Evolutionary conservation across 192 early-diverging fungal species (phyloP).

Genomic region (Coemansia sp.): DNA sequence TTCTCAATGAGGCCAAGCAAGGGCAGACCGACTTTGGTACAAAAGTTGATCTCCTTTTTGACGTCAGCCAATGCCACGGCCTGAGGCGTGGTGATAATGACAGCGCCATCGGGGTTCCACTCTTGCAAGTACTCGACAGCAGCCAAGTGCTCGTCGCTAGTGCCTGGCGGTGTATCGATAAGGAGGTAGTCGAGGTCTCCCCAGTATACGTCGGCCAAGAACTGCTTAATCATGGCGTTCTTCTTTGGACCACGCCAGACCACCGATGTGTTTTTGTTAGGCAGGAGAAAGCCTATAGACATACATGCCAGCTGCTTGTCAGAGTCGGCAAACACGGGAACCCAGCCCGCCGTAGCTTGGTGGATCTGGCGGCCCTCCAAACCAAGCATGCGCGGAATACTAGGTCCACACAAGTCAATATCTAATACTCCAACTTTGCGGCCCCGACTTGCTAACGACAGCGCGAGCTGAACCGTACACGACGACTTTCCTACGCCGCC

Average conservation of each 20-base stretch:
- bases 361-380: conserved; percentile 87
- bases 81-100: conserved; percentile 98
- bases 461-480: conserved; percentile 86
- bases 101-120: conserved; percentile 79
- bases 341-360: conserved; percentile 89
- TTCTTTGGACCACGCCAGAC: conserved; percentile 99
- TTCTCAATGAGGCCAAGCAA: conserved; percentile 96
- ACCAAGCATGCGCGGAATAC: conserved; percentile 95
- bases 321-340: conserved; percentile 74
- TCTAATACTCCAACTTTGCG: conserved; percentile 89
- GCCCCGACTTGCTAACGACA: conserved; percentile 65
- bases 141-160: conserved; percentile 96
- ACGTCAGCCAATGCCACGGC: conserved; percentile 87
- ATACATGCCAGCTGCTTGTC: conserved; percentile 80
- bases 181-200: conserved; percentile 93
- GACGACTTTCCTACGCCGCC: conserved; percentile 98
- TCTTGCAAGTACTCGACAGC: conserved; percentile 90
- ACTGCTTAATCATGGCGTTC: conserved; percentile 98
- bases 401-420: conserved; percentile 97
- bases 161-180: conserved; percentile 98
- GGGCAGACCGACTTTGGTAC: conserved; percentile 84
- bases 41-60: conserved; percentile 98
- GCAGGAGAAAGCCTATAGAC: conserved; percentile 96
- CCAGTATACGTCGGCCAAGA: conserved; percentile 96
- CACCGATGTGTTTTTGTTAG: conserved; percentile 87